phyloP scores from a whole-genome alignment of 768 basidiomycete species.

The Podaxis carcinomalis region DNA sequence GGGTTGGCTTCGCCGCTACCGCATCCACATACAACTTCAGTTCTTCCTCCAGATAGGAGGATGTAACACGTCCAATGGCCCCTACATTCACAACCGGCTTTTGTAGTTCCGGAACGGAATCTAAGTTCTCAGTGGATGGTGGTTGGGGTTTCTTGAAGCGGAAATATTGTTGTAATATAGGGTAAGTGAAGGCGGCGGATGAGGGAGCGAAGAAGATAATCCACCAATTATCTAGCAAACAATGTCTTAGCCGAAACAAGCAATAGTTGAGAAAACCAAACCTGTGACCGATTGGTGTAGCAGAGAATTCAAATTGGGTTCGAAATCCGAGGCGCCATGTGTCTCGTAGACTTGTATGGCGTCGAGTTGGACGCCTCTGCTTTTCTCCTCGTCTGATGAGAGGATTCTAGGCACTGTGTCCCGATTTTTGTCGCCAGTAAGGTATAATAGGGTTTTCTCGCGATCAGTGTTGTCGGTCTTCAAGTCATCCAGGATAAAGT shows the following conservation, averaged over 20 bases:
- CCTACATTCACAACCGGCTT: conserved; percentile 9
- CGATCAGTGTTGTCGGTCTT: conserved; percentile 8
- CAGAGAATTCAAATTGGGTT: conserved; percentile 30
- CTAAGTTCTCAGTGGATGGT: neutral
- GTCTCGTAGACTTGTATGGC: conserved; percentile 71
- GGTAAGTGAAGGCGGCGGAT: conserved; percentile 13
- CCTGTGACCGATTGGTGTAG: neutral
- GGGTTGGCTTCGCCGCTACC: conserved; percentile 15
- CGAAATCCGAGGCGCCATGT: conserved; percentile 47
- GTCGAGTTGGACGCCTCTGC: conserved; percentile 40
- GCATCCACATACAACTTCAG: conserved; percentile 10
- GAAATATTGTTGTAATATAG: conserved; percentile 13
- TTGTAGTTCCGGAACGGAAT: neutral
- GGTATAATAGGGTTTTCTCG: conserved; percentile 50
- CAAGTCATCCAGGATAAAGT: conserved; percentile 48
- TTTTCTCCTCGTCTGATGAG: conserved; percentile 7
- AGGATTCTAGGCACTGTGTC: conserved; percentile 60
- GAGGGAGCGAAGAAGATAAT: conserved; percentile 20
- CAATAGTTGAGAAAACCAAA: neutral
- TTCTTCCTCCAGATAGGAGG: conserved; percentile 14
- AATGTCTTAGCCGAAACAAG: neutral
- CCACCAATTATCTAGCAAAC: conserved; percentile 16
- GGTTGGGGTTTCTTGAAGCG: neutral
- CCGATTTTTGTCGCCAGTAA: conserved; percentile 85
- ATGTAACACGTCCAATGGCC: conserved; percentile 18